Conservation (phyloP, 1,284 basidiomycete genomes). For the Agaricales sp. region DNA sequence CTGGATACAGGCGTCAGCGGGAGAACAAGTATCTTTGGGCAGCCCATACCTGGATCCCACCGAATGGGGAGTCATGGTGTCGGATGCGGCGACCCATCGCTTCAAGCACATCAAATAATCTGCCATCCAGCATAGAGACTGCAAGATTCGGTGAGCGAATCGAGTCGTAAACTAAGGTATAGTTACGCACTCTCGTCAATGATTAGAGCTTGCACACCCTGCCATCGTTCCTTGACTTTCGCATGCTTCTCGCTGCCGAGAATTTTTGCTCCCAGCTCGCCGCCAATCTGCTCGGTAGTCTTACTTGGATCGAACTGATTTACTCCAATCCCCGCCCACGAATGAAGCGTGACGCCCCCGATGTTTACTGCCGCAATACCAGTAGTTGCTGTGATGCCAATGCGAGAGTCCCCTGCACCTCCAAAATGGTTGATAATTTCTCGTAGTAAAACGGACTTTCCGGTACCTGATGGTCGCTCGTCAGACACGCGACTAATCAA, state of each 20-base stretch:
- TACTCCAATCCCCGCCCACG: constrained; percentile 32
- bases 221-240: constrained; percentile 51
- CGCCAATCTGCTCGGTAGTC: constrained; percentile 25
- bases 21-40: not conserved
- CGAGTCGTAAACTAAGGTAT: not conserved
- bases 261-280: constrained; percentile 47
- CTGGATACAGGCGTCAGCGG: not conserved
- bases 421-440: constrained; percentile 56
- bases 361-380: constrained; percentile 76
- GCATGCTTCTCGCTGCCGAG: constrained; percentile 39
- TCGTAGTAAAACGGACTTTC: constrained; percentile 70
- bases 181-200: constrained; percentile 64
- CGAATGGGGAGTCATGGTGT: not conserved
- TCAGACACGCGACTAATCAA: not conserved
- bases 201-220: constrained; percentile 60
- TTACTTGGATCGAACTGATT: constrained; percentile 19
- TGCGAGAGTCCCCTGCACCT: constrained; percentile 31
- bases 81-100: not conserved
- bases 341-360: constrained; percentile 35
- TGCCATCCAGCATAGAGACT: constrained; percentile 1
- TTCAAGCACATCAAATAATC: not conserved
- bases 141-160: not conserved
- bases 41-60: not conserved
- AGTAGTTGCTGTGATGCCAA: constrained; percentile 67
- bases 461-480: constrained; percentile 38